These are phyloP conservation scores for Pleurotus cornucopiae DNA, from an alignment of 768 basidiomycete genomes.

Conservation along the genomic window DNA sequence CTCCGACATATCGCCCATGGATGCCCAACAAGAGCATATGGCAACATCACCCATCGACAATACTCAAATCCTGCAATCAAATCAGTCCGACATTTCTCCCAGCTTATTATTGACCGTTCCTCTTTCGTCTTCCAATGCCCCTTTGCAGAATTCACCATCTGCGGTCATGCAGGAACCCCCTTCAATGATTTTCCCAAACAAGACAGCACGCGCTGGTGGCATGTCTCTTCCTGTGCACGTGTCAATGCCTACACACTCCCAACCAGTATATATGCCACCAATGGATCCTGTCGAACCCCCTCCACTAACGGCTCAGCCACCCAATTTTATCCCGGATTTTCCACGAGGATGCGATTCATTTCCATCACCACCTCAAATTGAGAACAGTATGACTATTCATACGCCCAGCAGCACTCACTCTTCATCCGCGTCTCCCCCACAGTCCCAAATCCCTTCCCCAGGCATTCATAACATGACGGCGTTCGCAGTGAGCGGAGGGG, in stretches of 20 bases:
- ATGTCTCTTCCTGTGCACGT: slow-evolving; percentile 32
- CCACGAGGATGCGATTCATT: slow-evolving; percentile 26
- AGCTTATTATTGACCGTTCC: slow-evolving; percentile 18
- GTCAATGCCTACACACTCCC: slow-evolving; percentile 31
- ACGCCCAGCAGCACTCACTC: slow-evolving; percentile 31
- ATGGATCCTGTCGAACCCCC: slow-evolving; percentile 27
- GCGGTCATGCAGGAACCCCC: slow-evolving; percentile 15
- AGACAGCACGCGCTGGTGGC: slow-evolving; percentile 20
- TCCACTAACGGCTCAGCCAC: slow-evolving; percentile 22
- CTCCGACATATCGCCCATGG: slow-evolving; percentile 17
- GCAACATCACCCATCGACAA: slow-evolving; percentile 32
- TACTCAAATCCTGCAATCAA: slow-evolving; percentile 23
- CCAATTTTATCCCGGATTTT: slow-evolving; percentile 40
- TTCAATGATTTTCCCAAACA: slow-evolving; percentile 23
- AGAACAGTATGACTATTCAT: slow-evolving; percentile 32
- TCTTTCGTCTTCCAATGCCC: slow-evolving; percentile 15
- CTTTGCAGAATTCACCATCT: slow-evolving; percentile 26
- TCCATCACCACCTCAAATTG: slow-evolving; percentile 24
- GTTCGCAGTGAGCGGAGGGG: slow-evolving; percentile 28
- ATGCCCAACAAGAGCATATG: slow-evolving; percentile 25
- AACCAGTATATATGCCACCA: slow-evolving; percentile 29
- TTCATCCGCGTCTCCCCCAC: slow-evolving; percentile 28
- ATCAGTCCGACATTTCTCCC: slow-evolving; percentile 21
- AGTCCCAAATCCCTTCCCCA: slow-evolving; percentile 33
- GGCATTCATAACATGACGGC: slow-evolving; percentile 34